Conservation (phyloP, 257 asterid species). For the Osmanthus fragrans region DNA sequence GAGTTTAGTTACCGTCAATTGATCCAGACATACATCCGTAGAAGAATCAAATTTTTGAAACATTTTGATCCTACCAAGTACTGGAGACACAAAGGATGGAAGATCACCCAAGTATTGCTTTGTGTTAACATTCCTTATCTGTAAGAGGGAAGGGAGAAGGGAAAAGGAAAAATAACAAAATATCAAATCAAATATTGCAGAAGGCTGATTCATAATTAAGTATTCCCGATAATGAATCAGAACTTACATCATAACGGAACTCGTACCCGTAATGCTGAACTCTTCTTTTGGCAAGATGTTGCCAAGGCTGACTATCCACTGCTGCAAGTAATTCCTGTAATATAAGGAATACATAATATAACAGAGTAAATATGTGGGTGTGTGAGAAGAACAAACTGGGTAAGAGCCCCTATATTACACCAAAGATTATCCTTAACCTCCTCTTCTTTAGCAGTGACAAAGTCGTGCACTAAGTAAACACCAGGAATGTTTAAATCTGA, state of each 20-base stretch:
- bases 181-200: not conserved
- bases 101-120: conserved; percentile 77
- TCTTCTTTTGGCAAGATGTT: conserved; percentile 85
- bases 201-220: conserved; percentile 7
- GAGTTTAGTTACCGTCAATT: conserved; percentile 66
- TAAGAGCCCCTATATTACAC: conserved; percentile 23
- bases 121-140: conserved; percentile 89
- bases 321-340: conserved; percentile 70
- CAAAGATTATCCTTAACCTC: conserved; percentile 56
- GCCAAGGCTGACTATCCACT: conserved; percentile 54
- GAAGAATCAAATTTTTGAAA: conserved; percentile 47
- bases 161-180: conserved; percentile 3
- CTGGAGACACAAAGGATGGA: conserved; percentile 67
- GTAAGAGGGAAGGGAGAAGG: conserved; percentile 21
- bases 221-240: not conserved
- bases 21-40: conserved; percentile 55
- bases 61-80: conserved; percentile 55
- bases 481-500: conserved; percentile 85
- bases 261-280: conserved; percentile 95
- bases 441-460: conserved; percentile 72
- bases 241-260: conserved; percentile 77
- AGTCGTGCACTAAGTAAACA: conserved; percentile 64
- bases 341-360: conserved; percentile 26
- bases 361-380: not conserved
- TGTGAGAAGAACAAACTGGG: conserved; percentile 7